Evolutionary conservation across 78 protist genomes (phyloP), one percentile per base, ranked within the genome.

Genomic region (Creolimax fragrantissima): DNA sequence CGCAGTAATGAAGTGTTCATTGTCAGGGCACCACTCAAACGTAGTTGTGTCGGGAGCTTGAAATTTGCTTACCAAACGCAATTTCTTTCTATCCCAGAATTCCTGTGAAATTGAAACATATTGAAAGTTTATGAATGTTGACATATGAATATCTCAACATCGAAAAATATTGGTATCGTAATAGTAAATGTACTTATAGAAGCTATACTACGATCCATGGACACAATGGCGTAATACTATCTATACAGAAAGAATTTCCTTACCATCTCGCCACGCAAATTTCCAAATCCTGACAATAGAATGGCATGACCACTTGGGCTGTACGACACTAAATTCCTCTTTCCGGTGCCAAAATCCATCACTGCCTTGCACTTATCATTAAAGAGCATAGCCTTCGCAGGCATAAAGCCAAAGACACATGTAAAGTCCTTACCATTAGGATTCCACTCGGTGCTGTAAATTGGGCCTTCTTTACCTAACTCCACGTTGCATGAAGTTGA

Each of bases 281-380:
- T 92, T 35, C 96, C 96, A 35, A 95, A 95, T 58, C 96, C 96
- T 0, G 90, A 95, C 2, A 95, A 84, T 39, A 43, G 39, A 32
- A 85, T 36, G 24, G 37, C 3, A 24, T 84, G 41, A 0, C 94
- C 94, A 3, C 88, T 83, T 35, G 94, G 95, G 5, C 5, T 43
- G 90, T 3, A 90, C 3, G 2, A 2, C n/a, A 94, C 94, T 41
- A 94, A 88, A 93, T 95, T 95, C 86, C 95, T 92, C 24, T 91
- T 2, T 3, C 90, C 93, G n/a, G 95, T 86, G 43, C 96, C 96
- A 44, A 93, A 93, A 74, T 91, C 93, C 42, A 93, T 92, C n/a
- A 86, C 41, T 58, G 93, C 83, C 32, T 88, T 32, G 91, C 95
- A 90, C 84, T 83, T 74, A 44, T 4, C 7, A 43, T 90, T 91